Conservation (phyloP, 257 asterid species). For the Fraxinus cuspidata region DNA sequence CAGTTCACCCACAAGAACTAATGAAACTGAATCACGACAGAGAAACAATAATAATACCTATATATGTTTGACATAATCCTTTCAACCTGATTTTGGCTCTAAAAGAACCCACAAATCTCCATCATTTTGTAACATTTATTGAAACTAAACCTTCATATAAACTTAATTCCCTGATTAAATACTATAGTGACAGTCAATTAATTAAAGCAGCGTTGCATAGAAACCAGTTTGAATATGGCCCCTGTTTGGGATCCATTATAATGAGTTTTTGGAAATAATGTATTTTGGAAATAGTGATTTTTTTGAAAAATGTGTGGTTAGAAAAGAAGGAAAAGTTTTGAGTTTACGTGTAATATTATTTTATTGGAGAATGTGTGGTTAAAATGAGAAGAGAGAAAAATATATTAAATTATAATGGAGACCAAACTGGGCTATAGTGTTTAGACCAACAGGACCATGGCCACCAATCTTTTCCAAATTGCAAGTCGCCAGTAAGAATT, state of each 20-base stretch:
- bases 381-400: no score
- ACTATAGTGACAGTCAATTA: background rate
- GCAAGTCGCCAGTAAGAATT: background rate
- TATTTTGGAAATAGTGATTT: no score
- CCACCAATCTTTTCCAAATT: background rate
- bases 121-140: background rate
- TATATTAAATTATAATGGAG: no score
- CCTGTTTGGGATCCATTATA: no score
- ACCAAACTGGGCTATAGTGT: background rate
- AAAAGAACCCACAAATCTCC: background rate
- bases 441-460: background rate
- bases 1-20: slow-evolving; percentile 28
- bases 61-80: background rate
- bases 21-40: slow-evolving; percentile 13
- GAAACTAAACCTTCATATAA: background rate
- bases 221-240: background rate
- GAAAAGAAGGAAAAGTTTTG: no score
- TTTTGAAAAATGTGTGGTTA: no score
- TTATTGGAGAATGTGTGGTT: no score
- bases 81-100: background rate
- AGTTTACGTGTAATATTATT: no score
- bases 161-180: background rate
- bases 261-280: no score
- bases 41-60: slow-evolving; percentile 7
- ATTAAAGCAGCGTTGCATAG: background rate